Percentiles rank a stretch among this genome's conserved stretches.
phyloP scores from a whole-genome alignment of 75 land plant genomes.

The Isoetes taiwanensis region DNA sequence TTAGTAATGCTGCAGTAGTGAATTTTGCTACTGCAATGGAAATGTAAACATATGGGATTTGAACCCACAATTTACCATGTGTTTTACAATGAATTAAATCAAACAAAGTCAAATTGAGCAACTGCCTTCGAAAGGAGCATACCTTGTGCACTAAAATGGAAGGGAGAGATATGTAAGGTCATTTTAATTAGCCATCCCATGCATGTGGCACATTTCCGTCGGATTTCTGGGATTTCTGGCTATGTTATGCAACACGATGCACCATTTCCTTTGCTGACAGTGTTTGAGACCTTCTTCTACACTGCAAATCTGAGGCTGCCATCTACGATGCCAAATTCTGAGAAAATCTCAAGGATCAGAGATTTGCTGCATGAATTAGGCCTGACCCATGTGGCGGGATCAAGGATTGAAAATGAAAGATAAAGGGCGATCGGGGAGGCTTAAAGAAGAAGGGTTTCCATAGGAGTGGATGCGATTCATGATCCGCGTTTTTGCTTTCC shows the following conservation, averaged over 20 bases:
- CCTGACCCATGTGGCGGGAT: conserved; percentile 34
- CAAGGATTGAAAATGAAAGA: conserved; percentile 55
- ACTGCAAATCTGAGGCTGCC: conserved; percentile 50
- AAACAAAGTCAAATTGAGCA: too few species aligned
- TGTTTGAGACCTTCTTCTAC: conserved; percentile 60
- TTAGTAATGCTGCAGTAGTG: too few species aligned
- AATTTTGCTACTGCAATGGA: too few species aligned
- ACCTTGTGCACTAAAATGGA: too few species aligned
- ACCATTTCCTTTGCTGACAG: conserved; percentile 73
- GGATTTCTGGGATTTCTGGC: conserved; percentile 61
- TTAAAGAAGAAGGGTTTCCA: conserved; percentile 67
- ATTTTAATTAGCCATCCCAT: too few species aligned
- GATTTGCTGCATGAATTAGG: conserved; percentile 61
- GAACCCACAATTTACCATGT: too few species aligned
- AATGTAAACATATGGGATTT: too few species aligned
- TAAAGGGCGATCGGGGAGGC: too few species aligned
- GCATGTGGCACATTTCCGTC: conserved; percentile 39
- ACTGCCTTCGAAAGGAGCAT: too few species aligned
- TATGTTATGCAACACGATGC: conserved; percentile 76
- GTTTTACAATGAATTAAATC: too few species aligned
- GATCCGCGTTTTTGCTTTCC: too few species aligned
- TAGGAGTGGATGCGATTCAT: conserved; percentile 77
- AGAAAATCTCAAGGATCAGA: conserved; percentile 41
- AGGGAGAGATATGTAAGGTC: too few species aligned
- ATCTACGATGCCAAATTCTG: conserved; percentile 13